phyloP scores from a whole-genome alignment of 139 green algal genomes.

The Closterium sp. region DNA sequence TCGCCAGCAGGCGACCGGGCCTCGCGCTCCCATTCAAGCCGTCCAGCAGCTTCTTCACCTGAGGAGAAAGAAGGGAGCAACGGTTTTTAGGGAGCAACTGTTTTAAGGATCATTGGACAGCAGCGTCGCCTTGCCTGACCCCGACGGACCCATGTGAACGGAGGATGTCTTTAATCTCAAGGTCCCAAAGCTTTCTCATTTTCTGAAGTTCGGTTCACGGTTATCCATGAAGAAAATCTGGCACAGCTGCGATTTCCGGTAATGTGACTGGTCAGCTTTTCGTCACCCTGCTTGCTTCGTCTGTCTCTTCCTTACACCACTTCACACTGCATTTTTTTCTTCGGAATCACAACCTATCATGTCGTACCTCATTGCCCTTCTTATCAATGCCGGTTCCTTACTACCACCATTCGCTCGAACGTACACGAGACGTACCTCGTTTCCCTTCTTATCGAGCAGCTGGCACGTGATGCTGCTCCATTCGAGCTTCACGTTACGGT shows the following conservation, averaged over 20 bases:
- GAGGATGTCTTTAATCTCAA: no score
- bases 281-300: no score
- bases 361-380: conserved; percentile 30
- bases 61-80: not conserved
- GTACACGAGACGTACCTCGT: conserved; percentile 4
- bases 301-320: no score
- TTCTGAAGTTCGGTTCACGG: no score
- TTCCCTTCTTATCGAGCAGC: conserved; percentile 32
- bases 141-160: conserved; percentile 53
- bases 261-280: no score
- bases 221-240: no score
- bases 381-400: no score
- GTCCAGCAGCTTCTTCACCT: conserved; percentile 53
- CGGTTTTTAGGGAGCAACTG: no score
- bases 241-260: no score
- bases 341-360: no score
- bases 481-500: conserved; percentile 24
- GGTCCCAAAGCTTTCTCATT: no score
- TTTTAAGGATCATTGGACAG: not conserved
- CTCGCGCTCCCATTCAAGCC: conserved; percentile 34
- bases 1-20: conserved; percentile 46
- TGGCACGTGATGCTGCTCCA: conserved; percentile 17
- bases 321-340: no score
- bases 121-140: conserved; percentile 39
- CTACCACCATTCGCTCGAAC: not conserved